Evolutionary conservation across 768 basidiomycete genomes (phyloP), one percentile per base, ranked within the genome.

Genomic region (Lepiota subincarnata): DNA sequence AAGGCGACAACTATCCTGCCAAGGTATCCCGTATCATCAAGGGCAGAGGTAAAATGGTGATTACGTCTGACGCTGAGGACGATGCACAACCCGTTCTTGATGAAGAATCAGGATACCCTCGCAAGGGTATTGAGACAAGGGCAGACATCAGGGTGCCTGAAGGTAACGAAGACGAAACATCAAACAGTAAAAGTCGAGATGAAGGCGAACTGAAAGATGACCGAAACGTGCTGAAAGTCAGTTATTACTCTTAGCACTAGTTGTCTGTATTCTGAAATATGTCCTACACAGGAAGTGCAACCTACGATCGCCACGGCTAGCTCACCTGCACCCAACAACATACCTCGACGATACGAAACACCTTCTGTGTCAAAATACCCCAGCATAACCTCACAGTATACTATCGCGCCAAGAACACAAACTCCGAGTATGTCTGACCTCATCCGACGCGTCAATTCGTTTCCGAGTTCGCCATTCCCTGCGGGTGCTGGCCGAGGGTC

Each of bases 401-500:
- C 78, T 43, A 72, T 81, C 55, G 77, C 76, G n/a, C 71, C 79
- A 3, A 71, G 72, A 48, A 69, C 65, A 2, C 83, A 76, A 58
- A 66, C 75, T 19, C 80, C 82, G 2, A 79, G 86, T 3, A 86
- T 91, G 84, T 78, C 82, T 45, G 89, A 89, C 64, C 79, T 89
- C 57, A 87, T 90, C 57, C 79, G 81, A 44, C 83, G 82, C 50
- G 87, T 82, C 26, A 84, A 83, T 62, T 82, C 86, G 1, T 73
- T 79, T 55, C 83, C 86, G 13, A 79, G 73, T 50, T 86, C 87
- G 8, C 86, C 84, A 0, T 83, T 81, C 63, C 61, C 71, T 28
- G 60, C 35, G 10, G 43, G 57, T 26, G 14, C 56, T 18, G 38
- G 19, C 19, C 38, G 38, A 28, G 38, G 34, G n/a, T 53, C 47